Percentiles rank a stretch among this genome's conserved stretches.
phyloP scores from a whole-genome alignment of 371 early-diverging fungal genomes.

The Rhizomucor miehei region DNA sequence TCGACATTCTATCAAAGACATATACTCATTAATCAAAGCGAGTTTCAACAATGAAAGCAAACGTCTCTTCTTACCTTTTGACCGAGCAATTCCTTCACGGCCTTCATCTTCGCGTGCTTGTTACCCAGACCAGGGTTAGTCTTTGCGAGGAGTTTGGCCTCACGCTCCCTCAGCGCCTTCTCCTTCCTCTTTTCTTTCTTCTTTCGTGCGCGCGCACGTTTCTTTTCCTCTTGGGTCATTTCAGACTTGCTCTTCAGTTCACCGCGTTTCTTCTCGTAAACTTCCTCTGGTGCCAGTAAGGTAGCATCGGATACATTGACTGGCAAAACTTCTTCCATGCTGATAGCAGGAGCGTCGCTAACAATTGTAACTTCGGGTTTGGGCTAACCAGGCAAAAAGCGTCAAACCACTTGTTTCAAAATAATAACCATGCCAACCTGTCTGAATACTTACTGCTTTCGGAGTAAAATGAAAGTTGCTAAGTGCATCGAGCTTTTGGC shows the following conservation, averaged over 20 bases:
- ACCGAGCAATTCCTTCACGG: conserved; percentile 67
- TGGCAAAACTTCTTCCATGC: conserved; percentile 95
- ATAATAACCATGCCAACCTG: not conserved
- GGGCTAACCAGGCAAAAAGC: conserved; percentile 29
- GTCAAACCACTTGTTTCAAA: not conserved
- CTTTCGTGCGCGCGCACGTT: conserved; percentile 59
- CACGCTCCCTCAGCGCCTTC: conserved; percentile 55
- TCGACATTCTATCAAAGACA: conserved; percentile 40
- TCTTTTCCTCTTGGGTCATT: conserved; percentile 72
- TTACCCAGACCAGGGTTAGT: conserved; percentile 52
- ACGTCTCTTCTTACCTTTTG: conserved; percentile 38
- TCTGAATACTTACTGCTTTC: conserved; percentile 44
- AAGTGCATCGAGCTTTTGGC: conserved; percentile 84
- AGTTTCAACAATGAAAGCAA: not conserved
- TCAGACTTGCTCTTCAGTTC: conserved; percentile 69
- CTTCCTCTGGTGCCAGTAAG: conserved; percentile 89
- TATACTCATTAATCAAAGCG: not conserved
- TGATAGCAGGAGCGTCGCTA: conserved; percentile 83
- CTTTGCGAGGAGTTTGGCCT: conserved; percentile 48
- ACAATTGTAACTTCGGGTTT: conserved; percentile 78
- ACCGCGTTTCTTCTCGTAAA: conserved; percentile 69
- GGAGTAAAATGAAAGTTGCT: conserved; percentile 93
- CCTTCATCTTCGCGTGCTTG: conserved; percentile 60
- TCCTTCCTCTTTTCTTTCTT: conserved; percentile 66
- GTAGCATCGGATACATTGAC: conserved; percentile 81